These are phyloP conservation scores for Cryphonectria carpinicola DNA, from an alignment of 2,329 filamentous ascomycete species.

Conservation along the genomic window DNA sequence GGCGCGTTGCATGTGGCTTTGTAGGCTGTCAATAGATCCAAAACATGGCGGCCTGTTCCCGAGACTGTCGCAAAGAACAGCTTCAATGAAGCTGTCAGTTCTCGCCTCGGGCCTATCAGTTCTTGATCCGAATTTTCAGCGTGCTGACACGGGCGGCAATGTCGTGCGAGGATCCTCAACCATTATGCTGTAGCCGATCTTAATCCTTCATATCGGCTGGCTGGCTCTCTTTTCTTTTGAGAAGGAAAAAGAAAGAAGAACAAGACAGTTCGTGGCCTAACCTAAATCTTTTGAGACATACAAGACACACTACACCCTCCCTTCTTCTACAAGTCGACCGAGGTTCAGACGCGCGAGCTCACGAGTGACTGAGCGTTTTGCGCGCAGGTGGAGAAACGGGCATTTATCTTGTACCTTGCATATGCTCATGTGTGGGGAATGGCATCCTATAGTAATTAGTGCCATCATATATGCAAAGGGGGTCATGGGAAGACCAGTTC, in stretches of 20 bases:
- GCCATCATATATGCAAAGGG: not conserved
- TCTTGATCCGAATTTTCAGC: not conserved
- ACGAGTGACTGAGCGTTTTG: not conserved
- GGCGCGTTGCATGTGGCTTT: not conserved
- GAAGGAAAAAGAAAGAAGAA: not conserved
- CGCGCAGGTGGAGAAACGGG: constrained; percentile 8
- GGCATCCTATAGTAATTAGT: too few species aligned
- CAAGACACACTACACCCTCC: not conserved
- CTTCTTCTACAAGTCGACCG: not conserved
- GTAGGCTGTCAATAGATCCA: not conserved
- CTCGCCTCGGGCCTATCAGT: constrained; percentile 7
- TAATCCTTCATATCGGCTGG: not conserved
- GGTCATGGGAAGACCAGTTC: too few species aligned
- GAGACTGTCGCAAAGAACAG: not conserved
- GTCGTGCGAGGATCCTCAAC: not conserved
- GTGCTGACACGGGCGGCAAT: constrained; percentile 1
- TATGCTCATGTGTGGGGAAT: not conserved
- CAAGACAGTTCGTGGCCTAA: not conserved
- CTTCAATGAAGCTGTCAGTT: constrained; percentile 13
- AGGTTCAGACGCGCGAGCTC: not conserved
- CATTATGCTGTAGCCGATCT: not conserved
- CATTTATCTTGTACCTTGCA: constrained; percentile 23
- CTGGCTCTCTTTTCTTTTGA: too few species aligned
- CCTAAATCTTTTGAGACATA: not conserved
- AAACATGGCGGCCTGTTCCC: constrained; percentile 5